Evolutionary conservation across 1,284 basidiomycete species (phyloP).

Genomic region (Moesziomyces sp.): DNA sequence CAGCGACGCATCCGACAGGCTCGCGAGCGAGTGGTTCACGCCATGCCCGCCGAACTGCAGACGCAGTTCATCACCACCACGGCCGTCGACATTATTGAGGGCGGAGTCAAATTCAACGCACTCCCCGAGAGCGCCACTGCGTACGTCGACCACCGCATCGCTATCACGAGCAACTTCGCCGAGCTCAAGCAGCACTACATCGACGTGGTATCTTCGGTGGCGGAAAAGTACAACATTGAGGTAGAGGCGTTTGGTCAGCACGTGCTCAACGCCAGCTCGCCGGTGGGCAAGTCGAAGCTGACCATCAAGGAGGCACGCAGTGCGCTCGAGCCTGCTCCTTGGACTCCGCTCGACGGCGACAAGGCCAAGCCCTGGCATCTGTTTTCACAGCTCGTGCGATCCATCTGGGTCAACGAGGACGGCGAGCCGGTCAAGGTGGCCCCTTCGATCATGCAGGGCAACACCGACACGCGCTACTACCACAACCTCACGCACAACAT

Average conservation of each 20-base stretch:
- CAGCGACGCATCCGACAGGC: constrained; percentile 28
- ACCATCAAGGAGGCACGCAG: constrained; percentile 70
- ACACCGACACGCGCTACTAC: constrained; percentile 70
- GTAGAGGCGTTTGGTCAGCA: constrained; percentile 68
- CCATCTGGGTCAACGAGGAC: constrained; percentile 68
- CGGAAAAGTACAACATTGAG: constrained; percentile 69
- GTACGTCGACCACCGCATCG: constrained; percentile 75
- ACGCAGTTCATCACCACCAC: constrained; percentile 76
- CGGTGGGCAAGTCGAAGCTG: constrained; percentile 20
- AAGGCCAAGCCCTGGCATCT: constrained; percentile 71
- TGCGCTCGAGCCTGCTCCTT: constrained; percentile 73
- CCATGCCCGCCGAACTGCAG: constrained; percentile 53
- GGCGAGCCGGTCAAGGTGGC: constrained; percentile 70
- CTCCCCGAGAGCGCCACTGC: constrained; percentile 74
- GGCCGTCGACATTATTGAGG: constrained; percentile 76
- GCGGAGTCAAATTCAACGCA: constrained; percentile 77
- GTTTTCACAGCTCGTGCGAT: constrained; percentile 72
- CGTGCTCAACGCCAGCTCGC: constrained; percentile 12
- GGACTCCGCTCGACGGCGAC: constrained; percentile 70
- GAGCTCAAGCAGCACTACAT: constrained; percentile 71
- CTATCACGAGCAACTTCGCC: constrained; percentile 71
- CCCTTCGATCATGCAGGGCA: constrained; percentile 73
- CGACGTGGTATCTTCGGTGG: constrained; percentile 70
- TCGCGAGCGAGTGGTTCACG: constrained; percentile 22
- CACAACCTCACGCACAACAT: constrained; percentile 72